Percentiles rank a stretch among this genome's conserved stretches.
Conservation (phyloP, 768 basidiomycete species). For the Gyrodon lividus region DNA sequence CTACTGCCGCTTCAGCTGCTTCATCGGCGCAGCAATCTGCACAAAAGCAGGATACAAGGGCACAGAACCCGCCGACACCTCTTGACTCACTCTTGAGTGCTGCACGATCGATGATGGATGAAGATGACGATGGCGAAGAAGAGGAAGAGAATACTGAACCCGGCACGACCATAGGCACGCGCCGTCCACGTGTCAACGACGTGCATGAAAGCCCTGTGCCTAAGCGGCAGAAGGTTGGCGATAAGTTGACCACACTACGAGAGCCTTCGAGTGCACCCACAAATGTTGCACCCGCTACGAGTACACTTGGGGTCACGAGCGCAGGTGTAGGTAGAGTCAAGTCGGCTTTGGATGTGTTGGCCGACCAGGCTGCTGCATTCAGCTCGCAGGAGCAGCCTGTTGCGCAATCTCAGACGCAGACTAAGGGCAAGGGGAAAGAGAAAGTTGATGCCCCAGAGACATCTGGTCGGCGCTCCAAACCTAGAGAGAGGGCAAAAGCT, state of each 20-base stretch:
- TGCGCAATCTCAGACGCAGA: not conserved
- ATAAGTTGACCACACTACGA: slow-evolving; percentile 11
- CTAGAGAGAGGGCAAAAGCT: slow-evolving; percentile 11
- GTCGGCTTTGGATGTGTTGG: slow-evolving; percentile 69
- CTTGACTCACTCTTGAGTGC: slow-evolving; percentile 62
- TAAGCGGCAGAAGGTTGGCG: slow-evolving; percentile 36
- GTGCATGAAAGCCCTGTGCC: slow-evolving; percentile 37
- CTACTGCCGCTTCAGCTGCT: slow-evolving; percentile 25
- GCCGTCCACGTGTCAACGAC: slow-evolving; percentile 27
- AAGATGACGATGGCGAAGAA: slow-evolving; percentile 28
- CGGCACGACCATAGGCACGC: slow-evolving; percentile 19
- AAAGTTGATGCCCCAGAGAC: slow-evolving; percentile 7
- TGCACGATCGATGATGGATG: slow-evolving; percentile 55
- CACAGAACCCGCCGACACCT: slow-evolving; percentile 41
- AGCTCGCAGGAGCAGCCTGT: slow-evolving; percentile 34
- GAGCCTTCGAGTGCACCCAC: slow-evolving; percentile 2
- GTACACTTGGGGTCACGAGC: not conserved
- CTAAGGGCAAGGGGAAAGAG: slow-evolving; percentile 24
- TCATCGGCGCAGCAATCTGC: slow-evolving; percentile 20
- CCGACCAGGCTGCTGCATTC: slow-evolving; percentile 67
- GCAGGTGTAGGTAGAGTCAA: slow-evolving; percentile 30
- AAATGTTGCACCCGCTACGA: not conserved
- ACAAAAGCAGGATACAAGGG: slow-evolving; percentile 14
- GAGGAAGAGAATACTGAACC: slow-evolving; percentile 32
- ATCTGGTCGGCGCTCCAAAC: slow-evolving; percentile 1